Conservation (phyloP, 768 basidiomycete genomes). For the Tylopilus sp. region DNA sequence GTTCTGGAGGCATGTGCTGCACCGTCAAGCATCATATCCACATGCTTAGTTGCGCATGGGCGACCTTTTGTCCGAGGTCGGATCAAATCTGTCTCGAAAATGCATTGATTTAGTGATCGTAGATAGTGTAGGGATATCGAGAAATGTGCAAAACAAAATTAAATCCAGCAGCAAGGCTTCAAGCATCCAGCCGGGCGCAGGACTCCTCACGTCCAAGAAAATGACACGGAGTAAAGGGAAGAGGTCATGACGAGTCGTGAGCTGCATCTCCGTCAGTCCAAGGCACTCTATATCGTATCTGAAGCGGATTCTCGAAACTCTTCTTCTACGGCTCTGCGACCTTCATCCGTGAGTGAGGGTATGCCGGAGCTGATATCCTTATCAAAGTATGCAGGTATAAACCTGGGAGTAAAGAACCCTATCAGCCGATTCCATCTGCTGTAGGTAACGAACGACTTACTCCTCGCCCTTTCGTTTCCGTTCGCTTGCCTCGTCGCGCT, state of each 20-base stretch:
- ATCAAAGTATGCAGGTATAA: constrained; percentile 75
- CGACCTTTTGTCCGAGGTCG: not conserved
- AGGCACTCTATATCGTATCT: constrained; percentile 14
- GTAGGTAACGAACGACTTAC: constrained; percentile 46
- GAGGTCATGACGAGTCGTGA: constrained; percentile 12
- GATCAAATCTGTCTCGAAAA: not conserved
- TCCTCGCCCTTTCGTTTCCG: constrained; percentile 74
- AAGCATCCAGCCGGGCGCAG: constrained; percentile 2
- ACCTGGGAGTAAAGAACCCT: constrained; percentile 40
- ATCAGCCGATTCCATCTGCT: not conserved
- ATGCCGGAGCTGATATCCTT: constrained; percentile 62
- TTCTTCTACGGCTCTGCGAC: constrained; percentile 68
- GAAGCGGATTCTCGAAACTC: constrained; percentile 42
- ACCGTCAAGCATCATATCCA: too few species aligned
- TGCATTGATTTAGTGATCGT: constrained; percentile 11
- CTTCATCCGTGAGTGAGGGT: constrained; percentile 65
- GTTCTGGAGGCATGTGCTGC: too few species aligned
- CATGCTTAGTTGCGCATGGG: too few species aligned
- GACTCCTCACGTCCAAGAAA: constrained; percentile 7
- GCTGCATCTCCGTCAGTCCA: not conserved
- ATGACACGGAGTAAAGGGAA: not conserved
- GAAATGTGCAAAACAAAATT: constrained; percentile 14
- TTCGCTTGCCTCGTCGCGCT: constrained; percentile 85
- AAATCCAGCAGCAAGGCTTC: constrained; percentile 5
- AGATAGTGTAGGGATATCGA: constrained; percentile 30